These are phyloP conservation scores for Diutina ranongensis DNA, from an alignment of 1,139 yeast species.

Conservation along the genomic window DNA sequence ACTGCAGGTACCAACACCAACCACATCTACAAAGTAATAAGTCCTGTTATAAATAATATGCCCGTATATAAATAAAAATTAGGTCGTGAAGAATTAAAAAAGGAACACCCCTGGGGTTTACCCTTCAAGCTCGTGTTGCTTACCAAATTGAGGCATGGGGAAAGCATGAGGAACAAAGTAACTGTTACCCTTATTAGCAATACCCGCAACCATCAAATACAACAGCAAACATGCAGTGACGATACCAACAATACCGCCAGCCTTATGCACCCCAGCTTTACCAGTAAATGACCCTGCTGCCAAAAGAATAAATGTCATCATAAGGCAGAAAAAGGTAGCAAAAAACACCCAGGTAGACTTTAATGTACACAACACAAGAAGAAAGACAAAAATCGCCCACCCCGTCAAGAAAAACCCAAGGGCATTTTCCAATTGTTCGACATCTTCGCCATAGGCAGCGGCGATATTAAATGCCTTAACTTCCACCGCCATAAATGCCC, in stretches of 20 bases:
- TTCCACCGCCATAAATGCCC: constrained; percentile 24
- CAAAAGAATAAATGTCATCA: constrained; percentile 28
- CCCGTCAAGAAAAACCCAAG: constrained; percentile 31
- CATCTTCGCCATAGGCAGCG: constrained; percentile 17
- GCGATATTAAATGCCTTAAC: constrained; percentile 22
- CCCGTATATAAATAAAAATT: neutral
- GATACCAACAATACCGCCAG: constrained; percentile 34
- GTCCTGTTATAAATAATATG: too few relatives aligned
- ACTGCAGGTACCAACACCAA: too few relatives aligned
- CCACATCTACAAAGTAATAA: too few relatives aligned
- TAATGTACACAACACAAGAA: constrained; percentile 26
- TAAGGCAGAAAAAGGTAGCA: constrained; percentile 23
- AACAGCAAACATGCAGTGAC: constrained; percentile 30
- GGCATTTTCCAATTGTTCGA: constrained; percentile 22
- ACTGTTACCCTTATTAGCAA: constrained; percentile 19
- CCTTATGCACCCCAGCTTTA: constrained; percentile 20
- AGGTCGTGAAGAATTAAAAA: neutral
- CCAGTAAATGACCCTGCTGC: constrained; percentile 31
- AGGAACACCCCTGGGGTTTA: neutral
- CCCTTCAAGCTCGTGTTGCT: neutral
- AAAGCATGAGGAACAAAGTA: constrained; percentile 17
- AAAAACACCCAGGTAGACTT: constrained; percentile 34
- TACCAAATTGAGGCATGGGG: constrained; percentile 8
- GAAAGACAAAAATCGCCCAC: constrained; percentile 34
- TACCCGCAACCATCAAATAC: constrained; percentile 29